Conservation (phyloP, 306 rosid species). For the Gleditsia sinensis region DNA sequence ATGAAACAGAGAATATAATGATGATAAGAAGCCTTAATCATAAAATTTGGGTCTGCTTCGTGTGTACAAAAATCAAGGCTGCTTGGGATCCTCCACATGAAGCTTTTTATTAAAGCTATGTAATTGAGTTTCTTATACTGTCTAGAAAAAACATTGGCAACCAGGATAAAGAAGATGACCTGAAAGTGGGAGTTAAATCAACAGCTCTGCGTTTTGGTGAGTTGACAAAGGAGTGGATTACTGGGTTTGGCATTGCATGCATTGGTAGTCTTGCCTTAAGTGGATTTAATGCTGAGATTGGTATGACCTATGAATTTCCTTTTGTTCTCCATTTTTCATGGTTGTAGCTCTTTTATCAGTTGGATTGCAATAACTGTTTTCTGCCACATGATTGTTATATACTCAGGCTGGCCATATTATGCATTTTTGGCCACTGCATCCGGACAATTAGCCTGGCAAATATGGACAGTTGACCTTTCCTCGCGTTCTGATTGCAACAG, state of each 20-base stretch:
- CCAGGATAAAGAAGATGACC: conserved; percentile 91
- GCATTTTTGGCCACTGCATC: conserved; percentile 76
- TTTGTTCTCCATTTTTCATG: conserved; percentile 1
- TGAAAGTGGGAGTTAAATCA: conserved; percentile 91
- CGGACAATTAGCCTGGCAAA: conserved; percentile 90
- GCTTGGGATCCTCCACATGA: conserved; percentile 16
- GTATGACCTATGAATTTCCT: conserved; percentile 38
- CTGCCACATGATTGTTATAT: conserved; percentile 16
- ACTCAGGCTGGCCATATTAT: conserved; percentile 85
- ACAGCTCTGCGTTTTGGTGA: conserved; percentile 95
- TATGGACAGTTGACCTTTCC: conserved; percentile 71
- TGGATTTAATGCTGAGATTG: conserved; percentile 83
- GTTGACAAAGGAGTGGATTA: conserved; percentile 77
- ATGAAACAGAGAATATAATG: conserved; percentile 22
- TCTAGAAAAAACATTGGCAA: conserved; percentile 32
- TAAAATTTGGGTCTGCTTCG: neutral
- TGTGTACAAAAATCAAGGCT: neutral
- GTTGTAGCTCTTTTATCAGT: neutral
- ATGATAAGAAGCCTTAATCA: neutral
- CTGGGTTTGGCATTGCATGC: conserved; percentile 79
- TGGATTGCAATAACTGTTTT: conserved; percentile 19
- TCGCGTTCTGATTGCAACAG: conserved; percentile 79
- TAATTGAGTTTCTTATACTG: conserved; percentile 10
- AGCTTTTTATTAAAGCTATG: conserved; percentile 28
- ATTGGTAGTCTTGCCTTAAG: conserved; percentile 69